Base-by-base conservation (phyloP, 495 filamentous ascomycete species). In the Symbiotaphrina buchneri region DNA sequence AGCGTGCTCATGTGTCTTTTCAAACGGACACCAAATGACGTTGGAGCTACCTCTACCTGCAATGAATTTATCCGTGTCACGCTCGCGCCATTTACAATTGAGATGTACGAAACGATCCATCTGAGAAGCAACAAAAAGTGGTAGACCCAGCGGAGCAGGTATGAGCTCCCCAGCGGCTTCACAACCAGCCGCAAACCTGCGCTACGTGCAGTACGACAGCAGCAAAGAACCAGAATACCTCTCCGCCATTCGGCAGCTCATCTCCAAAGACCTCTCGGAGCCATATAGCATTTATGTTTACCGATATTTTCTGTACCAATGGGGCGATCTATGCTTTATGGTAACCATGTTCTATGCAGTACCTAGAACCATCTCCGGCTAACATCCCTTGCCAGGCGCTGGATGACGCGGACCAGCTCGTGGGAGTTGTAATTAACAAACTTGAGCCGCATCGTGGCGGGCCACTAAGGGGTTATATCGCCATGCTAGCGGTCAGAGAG, bases 251-350 rank as follows among this genome's bases (percentile, higher is more conserved):
- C 68, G 90, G 31, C 68, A 81, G 33, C 53, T 99, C 44, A 99
- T 99, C 47, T 91, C 84, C 18, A 87, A 85, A 37, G 90, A 95
- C 47, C 68, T 99, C 18, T 94, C 85, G 35, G 90, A 99, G 47
- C 90, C 90, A 1, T 99, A 99, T 53, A 95, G 87, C 54, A 94
- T 99, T 47, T 99, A 95, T 53, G 90, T 99, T 30, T 99, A 95
- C 55, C 69, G 90, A 18, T 99, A 95, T 56, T 99, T 99, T 46
- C 59, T 99, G 11, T 94, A 87, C 48, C 80, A 94, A 69, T 99
- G 90, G 90, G 80, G 78, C 13, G 73, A 95, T 41, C 58, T 99
- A 14, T 95, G 90, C 45, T 95, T 78, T 48, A 79, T 97, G 63
- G 78, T 80, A 53, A 36, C 45, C 33, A 3, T 3, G 10, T 8